A percentile compares a stretch with the other conserved stretches of the same genome.
phyloP scores from a whole-genome alignment of 2,329 filamentous ascomycete species.

The Tolypocladium nubicola region DNA sequence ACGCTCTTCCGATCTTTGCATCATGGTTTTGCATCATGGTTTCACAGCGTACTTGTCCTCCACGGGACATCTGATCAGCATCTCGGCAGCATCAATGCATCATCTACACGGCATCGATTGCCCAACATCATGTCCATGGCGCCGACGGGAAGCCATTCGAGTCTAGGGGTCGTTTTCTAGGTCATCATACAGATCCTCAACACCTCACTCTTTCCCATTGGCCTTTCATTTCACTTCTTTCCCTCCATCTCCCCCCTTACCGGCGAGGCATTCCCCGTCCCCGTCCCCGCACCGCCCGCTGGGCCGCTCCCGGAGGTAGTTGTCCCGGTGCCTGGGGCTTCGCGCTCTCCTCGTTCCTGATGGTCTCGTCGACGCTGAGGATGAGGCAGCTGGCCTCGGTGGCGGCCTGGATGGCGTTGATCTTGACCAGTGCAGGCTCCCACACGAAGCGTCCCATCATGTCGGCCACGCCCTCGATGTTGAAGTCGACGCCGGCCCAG shows the following conservation, averaged over 20 bases:
- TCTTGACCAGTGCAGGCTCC: slow-evolving; percentile 93
- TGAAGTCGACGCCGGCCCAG: slow-evolving; percentile 95
- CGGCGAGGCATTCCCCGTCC: slow-evolving; percentile 85
- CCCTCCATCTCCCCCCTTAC: slow-evolving; percentile 26
- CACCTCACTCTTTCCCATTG: slow-evolving; percentile 5
- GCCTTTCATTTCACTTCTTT: slow-evolving; percentile 1
- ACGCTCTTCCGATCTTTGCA: too few species aligned
- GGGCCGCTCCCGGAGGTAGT: slow-evolving; percentile 73
- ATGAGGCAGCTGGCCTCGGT: slow-evolving; percentile 95
- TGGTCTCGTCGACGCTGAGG: slow-evolving; percentile 93
- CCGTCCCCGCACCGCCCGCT: slow-evolving; percentile 73
- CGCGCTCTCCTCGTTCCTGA: slow-evolving; percentile 91
- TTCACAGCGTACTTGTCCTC: neutral
- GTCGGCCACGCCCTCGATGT: slow-evolving; percentile 81
- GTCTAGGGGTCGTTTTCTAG: slow-evolving; percentile 14
- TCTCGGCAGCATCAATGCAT: neutral
- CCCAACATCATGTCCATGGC: neutral
- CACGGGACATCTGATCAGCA: neutral
- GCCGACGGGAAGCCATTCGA: neutral
- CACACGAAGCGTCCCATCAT: slow-evolving; percentile 96
- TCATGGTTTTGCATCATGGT: neutral
- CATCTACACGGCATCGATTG: neutral
- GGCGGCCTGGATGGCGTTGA: slow-evolving; percentile 93
- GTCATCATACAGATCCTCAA: slow-evolving; percentile 26
- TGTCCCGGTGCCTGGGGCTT: slow-evolving; percentile 71